A percentile compares a stretch with the other conserved stretches of the same genome.
Conservation (phyloP, 2,329 filamentous ascomycete species). For the Paecilomyces sp. region DNA sequence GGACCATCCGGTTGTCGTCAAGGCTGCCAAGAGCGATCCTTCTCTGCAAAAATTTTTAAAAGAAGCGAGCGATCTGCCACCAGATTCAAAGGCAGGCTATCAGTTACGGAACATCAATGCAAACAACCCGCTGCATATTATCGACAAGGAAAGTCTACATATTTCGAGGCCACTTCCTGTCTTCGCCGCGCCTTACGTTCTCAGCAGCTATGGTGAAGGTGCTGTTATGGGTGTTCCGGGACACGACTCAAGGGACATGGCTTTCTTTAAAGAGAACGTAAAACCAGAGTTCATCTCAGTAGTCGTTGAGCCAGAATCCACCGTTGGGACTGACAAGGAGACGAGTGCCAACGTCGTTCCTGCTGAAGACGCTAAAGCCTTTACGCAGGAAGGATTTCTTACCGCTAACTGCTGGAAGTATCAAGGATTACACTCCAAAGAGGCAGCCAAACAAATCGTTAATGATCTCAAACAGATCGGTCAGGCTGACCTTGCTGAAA, state of each 20-base stretch:
- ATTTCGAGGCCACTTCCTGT: slow-evolving; percentile 54
- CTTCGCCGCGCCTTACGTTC: slow-evolving; percentile 76
- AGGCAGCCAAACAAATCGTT: slow-evolving; percentile 57
- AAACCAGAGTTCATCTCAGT: slow-evolving; percentile 53
- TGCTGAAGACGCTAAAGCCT: slow-evolving; percentile 46
- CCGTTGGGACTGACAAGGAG: slow-evolving; percentile 12
- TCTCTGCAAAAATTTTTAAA: slow-evolving; percentile 63
- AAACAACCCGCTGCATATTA: slow-evolving; percentile 56
- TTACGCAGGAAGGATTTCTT: slow-evolving; percentile 60
- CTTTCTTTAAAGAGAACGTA: slow-evolving; percentile 70
- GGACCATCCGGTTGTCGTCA: slow-evolving; percentile 60
- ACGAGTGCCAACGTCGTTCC: slow-evolving; percentile 12
- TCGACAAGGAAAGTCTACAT: slow-evolving; percentile 42
- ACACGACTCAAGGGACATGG: slow-evolving; percentile 70
- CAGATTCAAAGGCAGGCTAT: slow-evolving; percentile 58
- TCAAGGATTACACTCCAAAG: slow-evolving; percentile 54
- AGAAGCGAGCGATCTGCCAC: slow-evolving; percentile 44
- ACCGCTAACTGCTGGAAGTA: slow-evolving; percentile 60
- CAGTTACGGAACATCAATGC: slow-evolving; percentile 55
- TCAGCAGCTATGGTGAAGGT: slow-evolving; percentile 78
- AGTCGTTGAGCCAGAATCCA: slow-evolving; percentile 48
- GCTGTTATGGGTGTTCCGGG: slow-evolving; percentile 90
- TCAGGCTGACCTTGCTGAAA: slow-evolving; percentile 58
- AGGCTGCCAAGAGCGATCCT: slow-evolving; percentile 52
- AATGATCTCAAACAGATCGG: slow-evolving; percentile 41